Evolutionary conservation across 2,329 filamentous ascomycete genomes (phyloP), one percentile per base, ranked within the genome.

Genomic region (Pseudogymnoascus sp.): DNA sequence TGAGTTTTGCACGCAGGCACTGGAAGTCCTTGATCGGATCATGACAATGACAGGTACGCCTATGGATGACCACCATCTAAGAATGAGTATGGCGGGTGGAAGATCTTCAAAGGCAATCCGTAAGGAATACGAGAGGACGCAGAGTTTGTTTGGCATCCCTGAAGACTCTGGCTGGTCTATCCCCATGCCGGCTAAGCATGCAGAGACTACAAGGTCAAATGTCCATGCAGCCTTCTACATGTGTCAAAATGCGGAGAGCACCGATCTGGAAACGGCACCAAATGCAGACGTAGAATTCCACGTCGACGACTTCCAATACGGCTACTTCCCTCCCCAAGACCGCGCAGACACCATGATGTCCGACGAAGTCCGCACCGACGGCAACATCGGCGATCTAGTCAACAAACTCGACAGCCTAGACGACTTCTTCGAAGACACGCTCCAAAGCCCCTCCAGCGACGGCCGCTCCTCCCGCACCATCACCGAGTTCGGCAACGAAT

Each of bases 181-280:
- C 45, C 92, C 94, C 0, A 84, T 95, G 71, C 94, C 94, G 13
- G 92, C 92, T 0, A 87, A 89, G 60, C 92, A 96, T 75, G 94
- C 92, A 0, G 86, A 88, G 59, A 83, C 85, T 33, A 97, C 94
- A 3, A 82, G 94, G 61, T 83, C 86, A 61, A 99, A 99, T 67
- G 94, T 99, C 2, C 92, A 97, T 71, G 90, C 92, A 0, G 92
- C 94, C 0, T 97, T 96, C 73, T 96, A 96, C 73, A 95, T 92
- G 64, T 96, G 92, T 69, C 88, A 90, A 59, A 87, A 83, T 63
- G 79, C 82, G 3, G 79, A 82, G 58, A 75, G 76, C 21, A 80
- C 85, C 64, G 69, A 76, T 30, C 75, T 80, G 6, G 82, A 88
- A 60, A 78, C 83, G 3, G 81, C 83, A 0, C 82, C 85, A 3